These are phyloP conservation scores for Sphagnum magellanicum DNA, from an alignment of 228 moss, liverwort and hornwort species.

Conservation along the genomic window DNA sequence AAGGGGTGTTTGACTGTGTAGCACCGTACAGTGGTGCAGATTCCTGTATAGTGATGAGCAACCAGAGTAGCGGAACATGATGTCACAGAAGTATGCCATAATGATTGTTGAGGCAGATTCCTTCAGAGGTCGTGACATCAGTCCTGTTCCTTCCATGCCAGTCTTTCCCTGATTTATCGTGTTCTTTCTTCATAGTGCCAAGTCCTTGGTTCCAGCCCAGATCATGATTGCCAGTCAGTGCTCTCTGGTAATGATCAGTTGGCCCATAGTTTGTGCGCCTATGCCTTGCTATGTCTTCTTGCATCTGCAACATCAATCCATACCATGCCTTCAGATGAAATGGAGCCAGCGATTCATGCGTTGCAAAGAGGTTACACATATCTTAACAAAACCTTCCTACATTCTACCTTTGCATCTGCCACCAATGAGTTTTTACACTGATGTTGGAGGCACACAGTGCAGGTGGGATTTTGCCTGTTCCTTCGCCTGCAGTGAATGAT, in stretches of 20 bases:
- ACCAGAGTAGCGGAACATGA: no score
- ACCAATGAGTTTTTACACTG: no score
- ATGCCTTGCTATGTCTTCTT: slow-evolving; percentile 13
- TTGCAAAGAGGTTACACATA: no score
- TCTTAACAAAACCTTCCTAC: no score
- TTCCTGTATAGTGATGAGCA: no score
- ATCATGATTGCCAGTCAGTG: slow-evolving; percentile 43
- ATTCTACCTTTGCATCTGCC: no score
- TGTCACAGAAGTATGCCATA: slow-evolving; percentile 30
- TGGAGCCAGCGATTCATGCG: no score
- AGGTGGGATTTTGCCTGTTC: no score
- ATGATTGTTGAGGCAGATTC: slow-evolving; percentile 39
- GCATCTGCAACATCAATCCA: neutral
- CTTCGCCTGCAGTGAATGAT: no score
- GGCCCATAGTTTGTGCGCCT: slow-evolving; percentile 33
- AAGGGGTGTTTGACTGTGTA: no score
- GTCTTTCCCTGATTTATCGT: slow-evolving; percentile 8
- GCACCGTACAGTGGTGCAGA: no score
- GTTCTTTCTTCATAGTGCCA: slow-evolving; percentile 15
- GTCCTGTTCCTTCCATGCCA: slow-evolving; percentile 40
- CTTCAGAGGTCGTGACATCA: slow-evolving; percentile 43
- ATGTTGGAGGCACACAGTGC: no score
- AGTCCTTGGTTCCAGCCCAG: slow-evolving; percentile 47
- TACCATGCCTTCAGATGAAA: neutral
- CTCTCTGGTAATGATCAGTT: slow-evolving; percentile 13